Percentiles rank a stretch among this genome's conserved stretches.
Conservation (phyloP, 352 stramenopile species). For the Globisporangium emineosum region DNA sequence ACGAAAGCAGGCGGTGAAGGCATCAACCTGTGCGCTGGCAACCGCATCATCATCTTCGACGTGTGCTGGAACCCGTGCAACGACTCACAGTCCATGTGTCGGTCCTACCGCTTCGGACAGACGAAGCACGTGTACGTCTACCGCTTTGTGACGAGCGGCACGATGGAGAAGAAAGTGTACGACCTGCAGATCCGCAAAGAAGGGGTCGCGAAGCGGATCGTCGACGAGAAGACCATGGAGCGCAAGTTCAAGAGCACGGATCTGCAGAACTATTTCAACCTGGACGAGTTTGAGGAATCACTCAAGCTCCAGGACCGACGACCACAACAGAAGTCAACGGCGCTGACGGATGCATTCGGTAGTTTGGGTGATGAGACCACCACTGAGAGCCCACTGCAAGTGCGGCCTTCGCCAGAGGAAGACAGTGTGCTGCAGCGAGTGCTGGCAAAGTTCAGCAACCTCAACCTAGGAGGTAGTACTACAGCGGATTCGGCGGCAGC, state of each 20-base stretch:
- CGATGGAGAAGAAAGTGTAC: conserved; percentile 93
- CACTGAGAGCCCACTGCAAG: conserved; percentile 7
- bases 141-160: conserved; percentile 87
- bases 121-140: conserved; percentile 92
- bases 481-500: not conserved
- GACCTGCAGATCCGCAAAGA: conserved; percentile 90
- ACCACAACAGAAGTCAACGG: not conserved
- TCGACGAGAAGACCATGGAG: conserved; percentile 84
- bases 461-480: conserved; percentile 12
- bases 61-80: conserved; percentile 92
- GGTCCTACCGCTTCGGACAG: conserved; percentile 91
- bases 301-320: conserved; percentile 35
- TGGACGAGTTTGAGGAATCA: conserved; percentile 77
- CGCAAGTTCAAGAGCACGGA: conserved; percentile 81
- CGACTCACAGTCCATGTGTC: conserved; percentile 91
- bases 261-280: conserved; percentile 81
- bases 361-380: not conserved
- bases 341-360: not conserved
- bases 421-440: conserved; percentile 54
- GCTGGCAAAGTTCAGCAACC: conserved; percentile 33
- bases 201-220: conserved; percentile 84
- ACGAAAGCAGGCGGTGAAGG: conserved; percentile 86
- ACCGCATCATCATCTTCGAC: conserved; percentile 91
- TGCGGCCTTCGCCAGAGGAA: conserved; percentile 27
- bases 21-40: conserved; percentile 87